Base-by-base conservation (phyloP, 805 yeast species). In the Blastobotrys robertii region DNA sequence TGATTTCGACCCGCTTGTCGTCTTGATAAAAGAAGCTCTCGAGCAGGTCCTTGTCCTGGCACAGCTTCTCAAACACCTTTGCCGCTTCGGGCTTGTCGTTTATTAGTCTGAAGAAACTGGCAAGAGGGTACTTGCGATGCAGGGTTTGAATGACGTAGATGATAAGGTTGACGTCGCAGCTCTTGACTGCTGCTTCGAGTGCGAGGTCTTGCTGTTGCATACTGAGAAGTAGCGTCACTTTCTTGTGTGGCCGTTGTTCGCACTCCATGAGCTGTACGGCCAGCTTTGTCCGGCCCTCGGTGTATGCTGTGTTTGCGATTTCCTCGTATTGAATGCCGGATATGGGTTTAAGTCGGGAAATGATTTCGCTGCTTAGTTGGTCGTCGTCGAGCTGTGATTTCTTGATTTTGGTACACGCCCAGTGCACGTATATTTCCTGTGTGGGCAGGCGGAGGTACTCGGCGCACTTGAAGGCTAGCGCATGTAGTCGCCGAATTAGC, bases 391-490 rank as follows among this genome's bases (percentile, higher is more conserved):
- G 50, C 25, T 70, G 72, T 11, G 81, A 79, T 28, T 63, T 62
- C 44, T 69, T 70, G 16, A 88, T 76, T 55, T 84, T 83, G 30
- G 72, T 63, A 45, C 80, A 74, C 4, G 95, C 88, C 97, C 97
- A 92, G 49, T 79, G 73, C 1, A 76, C 68, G 54, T 81, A 82
- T 0, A 92, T 73, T 11, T 60, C 48, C 54, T 73, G 73, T 40
- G 64, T 66, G 37, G 74, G 77, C 39, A 66, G 60, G 38, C 62
- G 64, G 50, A 70, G 66, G 25, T 73, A 65, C 12, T 72, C 69
- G 4, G 83, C 72, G 1, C 87, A 65, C 46, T 79, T 74, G 30
- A 85, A 58, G 2, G 87, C 77, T 36, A 84, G 67, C 8, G 73
- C 67, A 62, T 81, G 84, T 48, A 71, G 64, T 33, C 76, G 73